phyloP scores from a whole-genome alignment of 805 yeast genomes.

The Wickerhamiella qilinensis region DNA sequence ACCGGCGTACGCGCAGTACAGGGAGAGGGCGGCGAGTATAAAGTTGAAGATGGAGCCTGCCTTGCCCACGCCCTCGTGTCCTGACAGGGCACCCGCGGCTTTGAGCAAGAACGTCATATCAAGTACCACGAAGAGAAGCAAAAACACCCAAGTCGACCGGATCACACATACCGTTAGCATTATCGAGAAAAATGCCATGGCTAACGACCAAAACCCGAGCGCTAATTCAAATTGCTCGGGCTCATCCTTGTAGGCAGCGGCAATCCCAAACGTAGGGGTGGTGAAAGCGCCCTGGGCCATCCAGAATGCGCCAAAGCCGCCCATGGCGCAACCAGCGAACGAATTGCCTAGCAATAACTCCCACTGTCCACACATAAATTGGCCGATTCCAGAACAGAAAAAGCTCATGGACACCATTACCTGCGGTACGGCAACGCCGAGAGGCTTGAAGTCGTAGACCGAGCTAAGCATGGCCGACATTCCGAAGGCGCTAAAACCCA shows the following conservation, averaged over 20 bases:
- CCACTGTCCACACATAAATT: constrained; percentile 46
- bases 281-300: constrained; percentile 40
- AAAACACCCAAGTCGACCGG: constrained; percentile 50
- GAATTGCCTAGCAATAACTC: constrained; percentile 45
- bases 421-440: constrained; percentile 36
- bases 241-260: constrained; percentile 24
- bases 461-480: constrained; percentile 43
- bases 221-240: constrained; percentile 25
- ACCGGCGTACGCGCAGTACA: constrained; percentile 51
- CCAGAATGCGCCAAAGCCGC: constrained; percentile 42
- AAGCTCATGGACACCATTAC: constrained; percentile 42
- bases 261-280: constrained; percentile 34
- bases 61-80: constrained; percentile 24
- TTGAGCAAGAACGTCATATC: constrained; percentile 39
- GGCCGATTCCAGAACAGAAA: constrained; percentile 44
- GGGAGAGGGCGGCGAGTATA: constrained; percentile 38
- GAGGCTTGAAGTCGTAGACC: constrained; percentile 34
- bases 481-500: constrained; percentile 42
- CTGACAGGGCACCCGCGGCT: constrained; percentile 33
- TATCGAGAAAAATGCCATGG: constrained; percentile 47
- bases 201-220: constrained; percentile 40
- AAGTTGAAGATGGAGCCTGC: constrained; percentile 54
- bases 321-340: constrained; percentile 37
- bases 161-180: constrained; percentile 37
- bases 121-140: constrained; percentile 36